A percentile compares a stretch with the other conserved stretches of the same genome.
Evolutionary conservation across 805 yeast species (phyloP).

Genomic region (Schwanniomyces polymorphus): DNA sequence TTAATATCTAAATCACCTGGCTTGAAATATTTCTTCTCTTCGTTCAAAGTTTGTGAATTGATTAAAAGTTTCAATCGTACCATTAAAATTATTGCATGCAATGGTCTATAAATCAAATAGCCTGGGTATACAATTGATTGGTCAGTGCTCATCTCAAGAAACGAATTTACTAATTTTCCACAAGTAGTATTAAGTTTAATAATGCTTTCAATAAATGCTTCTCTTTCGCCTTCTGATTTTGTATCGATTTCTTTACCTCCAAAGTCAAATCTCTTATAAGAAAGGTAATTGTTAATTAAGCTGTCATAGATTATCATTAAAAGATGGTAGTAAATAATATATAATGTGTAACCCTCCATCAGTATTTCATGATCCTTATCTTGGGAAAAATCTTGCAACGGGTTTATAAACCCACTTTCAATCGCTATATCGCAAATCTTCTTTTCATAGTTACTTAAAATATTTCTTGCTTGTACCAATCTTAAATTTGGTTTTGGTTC

Average conservation of each 20-base stretch:
- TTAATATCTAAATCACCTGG: conserved; percentile 11
- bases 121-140: conserved; percentile 47
- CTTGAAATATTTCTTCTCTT: conserved; percentile 2
- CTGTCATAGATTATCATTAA: conserved; percentile 53
- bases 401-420: conserved; percentile 39
- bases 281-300: conserved; percentile 41
- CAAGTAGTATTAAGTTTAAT: conserved; percentile 44
- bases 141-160: conserved; percentile 35
- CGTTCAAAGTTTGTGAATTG: conserved; percentile 26
- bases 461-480: conserved; percentile 14
- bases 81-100: conserved; percentile 51
- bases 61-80: conserved; percentile 47
- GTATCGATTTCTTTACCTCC: neutral
- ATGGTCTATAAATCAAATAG: conserved; percentile 52
- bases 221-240: conserved; percentile 13
- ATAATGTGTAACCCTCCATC: conserved; percentile 38
- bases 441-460: conserved; percentile 41
- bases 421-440: conserved; percentile 36
- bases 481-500: neutral
- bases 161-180: conserved; percentile 47
- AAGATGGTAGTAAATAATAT: conserved; percentile 50
- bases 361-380: conserved; percentile 9
- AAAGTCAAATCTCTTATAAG: conserved; percentile 1
- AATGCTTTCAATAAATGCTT: conserved; percentile 36
- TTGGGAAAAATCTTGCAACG: conserved; percentile 2